These are phyloP conservation scores for Pseudevernia furfuracea DNA, from an alignment of 495 filamentous ascomycete genomes.

Conservation along the genomic window DNA sequence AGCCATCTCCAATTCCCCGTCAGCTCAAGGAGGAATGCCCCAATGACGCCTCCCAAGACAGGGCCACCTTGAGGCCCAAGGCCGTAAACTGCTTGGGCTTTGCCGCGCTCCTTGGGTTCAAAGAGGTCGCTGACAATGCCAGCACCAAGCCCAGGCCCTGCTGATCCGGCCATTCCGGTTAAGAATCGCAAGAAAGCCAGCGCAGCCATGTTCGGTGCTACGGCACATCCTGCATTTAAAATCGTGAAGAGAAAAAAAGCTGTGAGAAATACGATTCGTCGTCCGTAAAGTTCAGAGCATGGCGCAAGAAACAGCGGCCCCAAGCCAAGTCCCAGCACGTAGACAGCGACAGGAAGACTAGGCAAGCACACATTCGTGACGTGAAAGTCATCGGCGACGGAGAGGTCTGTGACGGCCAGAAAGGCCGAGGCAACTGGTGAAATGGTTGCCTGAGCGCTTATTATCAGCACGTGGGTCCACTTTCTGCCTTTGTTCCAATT, in stretches of 20 bases:
- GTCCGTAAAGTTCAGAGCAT: not conserved
- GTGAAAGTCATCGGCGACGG: not conserved
- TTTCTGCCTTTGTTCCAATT: not conserved
- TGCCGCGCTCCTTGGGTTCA: constrained; percentile 4
- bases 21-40: not conserved
- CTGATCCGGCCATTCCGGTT: constrained; percentile 22
- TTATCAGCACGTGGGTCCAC: not conserved
- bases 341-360: not conserved
- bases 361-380: not conserved
- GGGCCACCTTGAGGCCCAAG: constrained; percentile 46
- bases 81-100: constrained; percentile 46
- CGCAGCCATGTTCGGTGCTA: not conserved
- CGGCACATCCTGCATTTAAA: not conserved
- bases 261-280: not conserved
- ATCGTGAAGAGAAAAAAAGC: not conserved
- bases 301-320: not conserved
- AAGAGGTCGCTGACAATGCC: constrained; percentile 19
- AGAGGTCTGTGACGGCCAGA: not conserved
- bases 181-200: not conserved
- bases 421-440: not conserved
- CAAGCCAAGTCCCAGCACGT: not conserved
- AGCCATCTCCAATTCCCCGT: not conserved
- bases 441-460: not conserved
- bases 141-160: constrained; percentile 19
- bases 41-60: constrained; percentile 23